phyloP scores from a whole-genome alignment of 139 green algal species.

The Micromonas commoda region DNA sequence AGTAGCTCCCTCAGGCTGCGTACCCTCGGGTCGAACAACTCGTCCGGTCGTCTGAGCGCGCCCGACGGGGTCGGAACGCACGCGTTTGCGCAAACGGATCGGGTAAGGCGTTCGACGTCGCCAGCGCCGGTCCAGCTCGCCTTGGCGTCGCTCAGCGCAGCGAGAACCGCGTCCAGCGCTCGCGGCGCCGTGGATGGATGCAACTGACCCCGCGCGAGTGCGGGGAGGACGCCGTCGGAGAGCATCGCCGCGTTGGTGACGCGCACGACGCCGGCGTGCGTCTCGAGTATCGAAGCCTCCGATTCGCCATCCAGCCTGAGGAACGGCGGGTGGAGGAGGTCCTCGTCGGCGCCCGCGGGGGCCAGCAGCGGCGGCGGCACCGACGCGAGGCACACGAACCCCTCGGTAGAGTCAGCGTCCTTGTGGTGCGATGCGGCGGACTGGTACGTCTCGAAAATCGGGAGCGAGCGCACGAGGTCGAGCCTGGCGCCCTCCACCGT shows the following conservation, averaged over 20 bases:
- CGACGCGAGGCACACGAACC: slow-evolving; percentile 15
- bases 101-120: slow-evolving; percentile 14
- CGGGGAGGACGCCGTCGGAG: slow-evolving; percentile 38
- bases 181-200: background rate
- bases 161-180: background rate
- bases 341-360: slow-evolving; percentile 36
- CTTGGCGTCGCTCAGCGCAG: background rate
- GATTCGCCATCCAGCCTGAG: slow-evolving; percentile 33
- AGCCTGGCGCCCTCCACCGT: slow-evolving; percentile 15
- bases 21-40: slow-evolving; percentile 51
- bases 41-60: background rate
- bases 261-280: slow-evolving; percentile 42
- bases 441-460: slow-evolving; percentile 48
- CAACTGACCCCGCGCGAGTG: background rate
- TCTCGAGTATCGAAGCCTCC: slow-evolving; percentile 45
- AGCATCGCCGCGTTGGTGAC: slow-evolving; percentile 38
- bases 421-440: background rate
- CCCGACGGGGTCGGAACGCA: slow-evolving; percentile 29
- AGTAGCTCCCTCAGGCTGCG: slow-evolving; percentile 43
- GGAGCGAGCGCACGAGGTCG: slow-evolving; percentile 42
- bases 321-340: slow-evolving; percentile 44
- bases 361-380: slow-evolving; percentile 38
- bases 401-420: background rate
- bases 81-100: background rate
- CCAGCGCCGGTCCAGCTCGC: background rate